These are phyloP conservation scores for Ascochyta viciae-villosae DNA, from an alignment of 2,329 filamentous ascomycete genomes.

Conservation along the genomic window DNA sequence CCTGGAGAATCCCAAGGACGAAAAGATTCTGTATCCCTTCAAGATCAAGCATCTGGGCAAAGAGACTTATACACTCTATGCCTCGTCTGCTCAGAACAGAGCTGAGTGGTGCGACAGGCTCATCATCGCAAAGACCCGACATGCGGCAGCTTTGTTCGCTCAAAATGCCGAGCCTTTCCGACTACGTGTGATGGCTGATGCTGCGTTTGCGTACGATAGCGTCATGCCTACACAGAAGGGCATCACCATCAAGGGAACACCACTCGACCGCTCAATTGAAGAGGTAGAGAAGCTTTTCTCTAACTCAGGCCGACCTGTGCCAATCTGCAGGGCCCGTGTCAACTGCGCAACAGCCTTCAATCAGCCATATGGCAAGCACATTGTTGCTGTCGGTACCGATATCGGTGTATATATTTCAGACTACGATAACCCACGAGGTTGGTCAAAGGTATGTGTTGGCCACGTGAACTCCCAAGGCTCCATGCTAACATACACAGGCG, in stretches of 20 bases:
- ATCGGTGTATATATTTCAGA: slow-evolving; percentile 92
- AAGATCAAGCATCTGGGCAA: slow-evolving; percentile 94
- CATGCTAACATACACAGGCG: slow-evolving; percentile 62
- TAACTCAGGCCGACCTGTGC: slow-evolving; percentile 70
- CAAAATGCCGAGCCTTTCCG: slow-evolving; percentile 97
- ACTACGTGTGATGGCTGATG: slow-evolving; percentile 88
- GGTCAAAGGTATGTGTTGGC: slow-evolving; percentile 74
- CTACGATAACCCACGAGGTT: slow-evolving; percentile 86
- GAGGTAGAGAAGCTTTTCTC: slow-evolving; percentile 81
- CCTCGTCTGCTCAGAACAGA: slow-evolving; percentile 75
- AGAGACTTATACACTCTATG: slow-evolving; percentile 90
- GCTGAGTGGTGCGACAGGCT: slow-evolving; percentile 94
- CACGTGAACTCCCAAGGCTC: neutral
- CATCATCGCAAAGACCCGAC: slow-evolving; percentile 90
- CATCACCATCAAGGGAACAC: slow-evolving; percentile 87
- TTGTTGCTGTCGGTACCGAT: slow-evolving; percentile 94
- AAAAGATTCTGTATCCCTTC: slow-evolving; percentile 88
- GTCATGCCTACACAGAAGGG: slow-evolving; percentile 61
- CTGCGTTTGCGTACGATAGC: slow-evolving; percentile 83
- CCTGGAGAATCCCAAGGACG: slow-evolving; percentile 68
- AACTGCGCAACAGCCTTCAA: slow-evolving; percentile 94
- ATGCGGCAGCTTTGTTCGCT: slow-evolving; percentile 84
- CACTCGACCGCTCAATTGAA: slow-evolving; percentile 86
- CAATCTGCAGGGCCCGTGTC: slow-evolving; percentile 84
- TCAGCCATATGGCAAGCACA: slow-evolving; percentile 77